Evolutionary conservation across 306 rosid genomes (phyloP).

Genomic region (Trichosanthes cucumerina): DNA sequence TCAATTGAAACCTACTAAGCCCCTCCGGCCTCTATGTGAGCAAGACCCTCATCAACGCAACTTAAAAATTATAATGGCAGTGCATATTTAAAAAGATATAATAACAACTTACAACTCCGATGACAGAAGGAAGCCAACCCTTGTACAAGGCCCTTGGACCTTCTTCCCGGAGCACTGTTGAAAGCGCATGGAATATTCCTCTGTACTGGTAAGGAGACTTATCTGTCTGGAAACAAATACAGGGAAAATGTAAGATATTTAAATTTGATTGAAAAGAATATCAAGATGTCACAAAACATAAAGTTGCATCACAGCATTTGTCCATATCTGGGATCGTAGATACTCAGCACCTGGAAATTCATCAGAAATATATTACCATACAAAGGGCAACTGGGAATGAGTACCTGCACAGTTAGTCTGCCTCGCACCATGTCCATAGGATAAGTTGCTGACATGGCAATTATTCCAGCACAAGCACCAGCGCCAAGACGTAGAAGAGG

Average conservation of each 20-base stretch:
- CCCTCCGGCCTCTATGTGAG: background rate
- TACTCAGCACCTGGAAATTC: background rate
- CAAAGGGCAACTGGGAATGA: slow-evolving; percentile 4
- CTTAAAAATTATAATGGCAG: background rate
- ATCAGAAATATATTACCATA: background rate
- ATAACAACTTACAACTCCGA: slow-evolving; percentile 78
- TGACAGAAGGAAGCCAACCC: slow-evolving; percentile 99
- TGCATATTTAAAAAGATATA: slow-evolving; percentile 2
- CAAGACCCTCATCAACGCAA: background rate
- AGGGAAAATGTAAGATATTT: slow-evolving; percentile 8
- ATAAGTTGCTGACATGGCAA: slow-evolving; percentile 99
- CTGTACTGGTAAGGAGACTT: slow-evolving; percentile 89
- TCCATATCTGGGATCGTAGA: background rate
- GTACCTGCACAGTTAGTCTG: slow-evolving; percentile 93
- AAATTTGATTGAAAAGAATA: background rate
- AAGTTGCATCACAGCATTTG: background rate
- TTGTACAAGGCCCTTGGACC: slow-evolving; percentile 94
- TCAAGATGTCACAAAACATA: background rate
- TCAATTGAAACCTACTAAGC: background rate
- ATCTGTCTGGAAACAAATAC: slow-evolving; percentile 52
- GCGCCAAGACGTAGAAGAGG: slow-evolving; percentile 96
- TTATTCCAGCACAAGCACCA: slow-evolving; percentile 98
- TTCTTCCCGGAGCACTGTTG: slow-evolving; percentile 87
- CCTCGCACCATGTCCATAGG: slow-evolving; percentile 99
- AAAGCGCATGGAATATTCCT: slow-evolving; percentile 93